Conservation (phyloP, 169 alveolate genomes). For the Plasmodium chabaudi region DNA sequence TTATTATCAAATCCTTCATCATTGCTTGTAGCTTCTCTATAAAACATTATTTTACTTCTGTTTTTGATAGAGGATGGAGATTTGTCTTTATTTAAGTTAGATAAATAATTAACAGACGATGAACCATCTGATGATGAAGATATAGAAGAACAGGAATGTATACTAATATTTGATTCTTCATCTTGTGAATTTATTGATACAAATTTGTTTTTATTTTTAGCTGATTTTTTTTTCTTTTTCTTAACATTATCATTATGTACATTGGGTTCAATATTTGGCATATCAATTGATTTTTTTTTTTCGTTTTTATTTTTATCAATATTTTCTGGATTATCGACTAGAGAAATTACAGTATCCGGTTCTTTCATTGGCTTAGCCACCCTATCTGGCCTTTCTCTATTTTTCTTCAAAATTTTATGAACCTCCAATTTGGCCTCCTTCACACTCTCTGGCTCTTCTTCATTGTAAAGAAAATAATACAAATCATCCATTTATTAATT, state of each 20-base stretch:
- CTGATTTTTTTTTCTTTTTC: background rate
- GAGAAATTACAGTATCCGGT: constrained; percentile 23
- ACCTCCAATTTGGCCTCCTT: constrained; percentile 62
- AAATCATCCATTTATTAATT: constrained; percentile 38
- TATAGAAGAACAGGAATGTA: background rate
- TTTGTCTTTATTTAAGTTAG: background rate
- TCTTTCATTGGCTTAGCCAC: constrained; percentile 35
- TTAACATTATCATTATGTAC: background rate
- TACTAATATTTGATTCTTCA: background rate
- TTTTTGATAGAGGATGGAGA: background rate
- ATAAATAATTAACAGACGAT: background rate
- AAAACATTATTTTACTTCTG: background rate
- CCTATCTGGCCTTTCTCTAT: constrained; percentile 21
- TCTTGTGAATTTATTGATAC: background rate
- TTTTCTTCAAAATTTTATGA: constrained; percentile 50
- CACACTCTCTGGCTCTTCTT: constrained; percentile 69
- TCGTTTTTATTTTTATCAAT: constrained; percentile 15
- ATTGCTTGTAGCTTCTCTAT: background rate
- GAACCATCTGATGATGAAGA: background rate
- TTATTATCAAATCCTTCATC: background rate
- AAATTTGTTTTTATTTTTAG: background rate
- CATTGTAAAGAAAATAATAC: constrained; percentile 36
- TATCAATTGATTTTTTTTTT: background rate
- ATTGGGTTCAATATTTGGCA: background rate
- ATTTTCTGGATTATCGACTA: background rate